These are phyloP conservation scores for Chlorella sp. DNA, from an alignment of 139 green algal genomes.

Conservation along the genomic window DNA sequence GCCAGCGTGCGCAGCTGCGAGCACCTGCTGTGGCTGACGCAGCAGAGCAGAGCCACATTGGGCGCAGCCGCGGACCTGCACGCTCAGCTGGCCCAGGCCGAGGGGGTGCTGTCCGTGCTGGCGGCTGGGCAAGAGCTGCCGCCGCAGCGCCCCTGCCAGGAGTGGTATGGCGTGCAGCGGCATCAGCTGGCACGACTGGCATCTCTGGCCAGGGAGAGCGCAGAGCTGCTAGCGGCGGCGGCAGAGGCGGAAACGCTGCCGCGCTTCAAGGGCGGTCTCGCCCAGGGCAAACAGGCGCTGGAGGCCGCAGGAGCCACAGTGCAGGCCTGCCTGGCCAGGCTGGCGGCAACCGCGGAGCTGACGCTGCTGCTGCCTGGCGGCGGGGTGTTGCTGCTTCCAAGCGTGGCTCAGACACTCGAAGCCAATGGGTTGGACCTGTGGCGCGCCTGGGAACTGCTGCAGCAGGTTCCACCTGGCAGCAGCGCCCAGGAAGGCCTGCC, in stretches of 20 bases:
- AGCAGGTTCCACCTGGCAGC: constrained; percentile 16
- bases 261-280: too few relatives aligned
- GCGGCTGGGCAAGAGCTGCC: not conserved
- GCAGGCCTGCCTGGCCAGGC: not conserved
- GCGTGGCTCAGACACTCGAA: too few relatives aligned
- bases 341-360: not conserved
- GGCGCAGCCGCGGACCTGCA: not conserved
- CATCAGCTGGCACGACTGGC: constrained; percentile 36
- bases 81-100: constrained; percentile 4
- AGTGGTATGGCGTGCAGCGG: constrained; percentile 2
- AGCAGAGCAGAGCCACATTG: constrained; percentile 64
- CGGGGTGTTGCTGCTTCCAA: too few relatives aligned
- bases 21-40: constrained; percentile 76
- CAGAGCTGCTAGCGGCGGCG: constrained; percentile 45
- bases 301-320: not conserved
- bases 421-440: too few relatives aligned
- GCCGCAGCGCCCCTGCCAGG: not conserved
- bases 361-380: not conserved
- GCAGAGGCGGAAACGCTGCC: constrained; percentile 27
- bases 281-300: too few relatives aligned
- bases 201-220: constrained; percentile 31
- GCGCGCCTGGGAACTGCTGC: constrained; percentile 4
- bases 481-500: constrained; percentile 24
- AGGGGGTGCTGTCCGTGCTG: constrained; percentile 3
- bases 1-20: constrained; percentile 54